A percentile compares a stretch with the other conserved stretches of the same genome.
These are phyloP conservation scores for Gardenia jasminoides DNA, from an alignment of 257 asterid species.

Conservation along the genomic window DNA sequence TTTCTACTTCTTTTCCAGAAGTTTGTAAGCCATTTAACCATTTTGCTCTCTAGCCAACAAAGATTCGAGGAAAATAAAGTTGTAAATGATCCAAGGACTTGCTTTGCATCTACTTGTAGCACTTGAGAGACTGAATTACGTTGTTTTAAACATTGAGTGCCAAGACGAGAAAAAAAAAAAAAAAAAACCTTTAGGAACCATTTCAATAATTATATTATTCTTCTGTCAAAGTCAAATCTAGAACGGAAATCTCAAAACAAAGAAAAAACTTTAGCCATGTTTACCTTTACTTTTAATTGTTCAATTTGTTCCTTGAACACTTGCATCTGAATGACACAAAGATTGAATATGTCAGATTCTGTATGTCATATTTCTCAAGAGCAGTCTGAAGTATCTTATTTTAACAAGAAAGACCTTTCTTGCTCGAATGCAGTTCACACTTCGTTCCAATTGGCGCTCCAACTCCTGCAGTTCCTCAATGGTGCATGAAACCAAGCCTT, in stretches of 20 bases:
- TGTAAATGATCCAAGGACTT: neutral
- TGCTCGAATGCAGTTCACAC: conserved; percentile 63
- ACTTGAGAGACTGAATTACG: neutral
- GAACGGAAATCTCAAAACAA: neutral
- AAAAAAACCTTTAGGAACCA: neutral
- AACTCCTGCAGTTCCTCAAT: conserved; percentile 73
- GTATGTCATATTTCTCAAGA: neutral
- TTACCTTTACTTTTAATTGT: conserved; percentile 75
- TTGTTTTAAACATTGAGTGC: neutral
- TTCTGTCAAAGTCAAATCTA: neutral
- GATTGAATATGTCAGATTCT: neutral
- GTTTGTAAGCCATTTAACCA: neutral
- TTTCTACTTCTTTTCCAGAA: neutral
- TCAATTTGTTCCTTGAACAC: conserved; percentile 72
- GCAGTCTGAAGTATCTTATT: too few species aligned
- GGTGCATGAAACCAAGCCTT: conserved; percentile 60
- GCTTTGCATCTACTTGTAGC: neutral
- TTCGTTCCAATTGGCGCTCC: conserved; percentile 78
- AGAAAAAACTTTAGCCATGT: neutral
- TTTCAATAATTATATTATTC: neutral
- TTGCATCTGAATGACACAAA: conserved; percentile 51
- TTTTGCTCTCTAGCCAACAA: neutral
- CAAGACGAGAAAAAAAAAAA: too few species aligned
- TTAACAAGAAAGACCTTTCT: conserved; percentile 47
- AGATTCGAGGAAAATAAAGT: neutral